Evolutionary conservation across 495 filamentous ascomycete species (phyloP), one percentile per base, ranked within the genome.

Genomic region (Aspergillus bridgeri): DNA sequence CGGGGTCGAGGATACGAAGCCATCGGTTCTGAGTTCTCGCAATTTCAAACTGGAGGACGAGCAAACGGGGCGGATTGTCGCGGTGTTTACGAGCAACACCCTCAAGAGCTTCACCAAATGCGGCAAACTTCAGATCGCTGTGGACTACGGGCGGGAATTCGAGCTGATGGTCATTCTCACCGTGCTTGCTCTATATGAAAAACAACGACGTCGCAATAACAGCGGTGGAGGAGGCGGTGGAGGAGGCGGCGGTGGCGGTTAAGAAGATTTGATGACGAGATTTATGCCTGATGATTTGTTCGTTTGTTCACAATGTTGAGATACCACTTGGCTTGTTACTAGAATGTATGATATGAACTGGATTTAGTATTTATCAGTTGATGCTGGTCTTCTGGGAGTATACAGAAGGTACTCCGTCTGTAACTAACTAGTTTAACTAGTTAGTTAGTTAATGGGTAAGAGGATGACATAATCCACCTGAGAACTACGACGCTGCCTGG

Each of bases 41-140:
- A 68, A 66, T 21, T 60, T 62, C 48, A 75, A 77, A 48, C 54
- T 75, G 13, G 63, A 71, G 19, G 61, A 74, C 20, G 69, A 72
- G 42, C 47, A 58, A 5, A 71, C 33, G 1, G 59, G 58, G 15
- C 48, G 57, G 15, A 46, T 73, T 11, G 51, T 74, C 4, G 73
- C 72, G 0, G 61, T 74, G 9, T 75, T 72, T 24, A 66, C 63
- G 2, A 65, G 62, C 51, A 56, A 51, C 2, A 42, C 45, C 4
- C 59, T 64, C 17, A 61, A 53, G 51, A 58, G 57, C 48, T 52
- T 62, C 42, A 61, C 56, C 24, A 65, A 67, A 50, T 60, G 53
- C 42, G 66, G 66, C 20, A 66, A 62, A 29, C 60, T 69, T 11
- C 61, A 65, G 51, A 29, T 69, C 18, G 18, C 50, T 17, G 55